Evolutionary conservation across 2,329 filamentous ascomycete species (phyloP).

Genomic region (Ophiostoma triangulosporum): DNA sequence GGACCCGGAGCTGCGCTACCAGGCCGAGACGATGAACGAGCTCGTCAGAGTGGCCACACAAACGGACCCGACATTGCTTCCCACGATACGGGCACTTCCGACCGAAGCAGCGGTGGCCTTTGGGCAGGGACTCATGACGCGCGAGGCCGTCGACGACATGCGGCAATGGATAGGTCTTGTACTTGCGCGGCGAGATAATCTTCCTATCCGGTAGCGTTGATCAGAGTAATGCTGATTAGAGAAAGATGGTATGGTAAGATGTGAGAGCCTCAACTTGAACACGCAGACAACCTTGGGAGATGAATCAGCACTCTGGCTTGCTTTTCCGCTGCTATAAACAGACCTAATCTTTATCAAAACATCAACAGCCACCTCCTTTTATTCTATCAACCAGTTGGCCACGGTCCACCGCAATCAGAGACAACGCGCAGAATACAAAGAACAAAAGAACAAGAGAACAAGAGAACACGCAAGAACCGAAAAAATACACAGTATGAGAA

Average conservation of each 20-base stretch:
- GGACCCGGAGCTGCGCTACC: not conserved
- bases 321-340: not conserved
- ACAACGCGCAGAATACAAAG: not conserved
- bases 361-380: not conserved
- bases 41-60: constrained; percentile 26
- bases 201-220: not conserved
- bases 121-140: not conserved
- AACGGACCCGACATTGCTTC: not conserved
- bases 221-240: no score
- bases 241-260: no score
- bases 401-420: not conserved
- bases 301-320: not conserved
- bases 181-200: not conserved
- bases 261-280: no score
- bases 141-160: not conserved
- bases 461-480: not conserved
- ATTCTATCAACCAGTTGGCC: not conserved
- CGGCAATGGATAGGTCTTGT: not conserved
- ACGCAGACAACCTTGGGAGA: no score
- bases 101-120: not conserved
- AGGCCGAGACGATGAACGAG: constrained; percentile 32
- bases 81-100: not conserved
- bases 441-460: not conserved
- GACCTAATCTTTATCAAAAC: not conserved
- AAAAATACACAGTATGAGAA: not conserved